Conservation (phyloP, 371 early-diverging fungal species). For the Mucor velutinosus region DNA sequence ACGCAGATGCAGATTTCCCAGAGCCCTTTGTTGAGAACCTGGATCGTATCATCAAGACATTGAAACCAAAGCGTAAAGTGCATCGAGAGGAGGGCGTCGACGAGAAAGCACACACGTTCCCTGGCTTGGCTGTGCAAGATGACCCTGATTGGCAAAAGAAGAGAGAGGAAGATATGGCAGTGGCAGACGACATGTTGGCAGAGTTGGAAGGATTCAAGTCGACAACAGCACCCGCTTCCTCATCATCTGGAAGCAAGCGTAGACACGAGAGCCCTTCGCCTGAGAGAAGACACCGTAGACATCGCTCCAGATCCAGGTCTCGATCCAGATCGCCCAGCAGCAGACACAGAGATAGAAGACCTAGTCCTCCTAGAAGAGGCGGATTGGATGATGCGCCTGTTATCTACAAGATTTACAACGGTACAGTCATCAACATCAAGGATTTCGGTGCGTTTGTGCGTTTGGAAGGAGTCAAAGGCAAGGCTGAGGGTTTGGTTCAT, state of each 20-base stretch:
- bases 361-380: constrained; percentile 22
- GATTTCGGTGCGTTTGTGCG: constrained; percentile 94
- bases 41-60: constrained; percentile 86
- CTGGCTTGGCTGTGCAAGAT: constrained; percentile 82
- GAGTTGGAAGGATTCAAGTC: constrained; percentile 56
- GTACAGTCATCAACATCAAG: constrained; percentile 74
- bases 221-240: background rate
- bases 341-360: background rate
- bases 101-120: constrained; percentile 67
- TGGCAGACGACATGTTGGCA: constrained; percentile 59
- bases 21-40: constrained; percentile 83
- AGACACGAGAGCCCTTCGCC: constrained; percentile 32
- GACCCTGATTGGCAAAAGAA: constrained; percentile 55
- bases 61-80: constrained; percentile 65
- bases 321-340: constrained; percentile 11
- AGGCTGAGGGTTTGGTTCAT: constrained; percentile 88
- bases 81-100: constrained; percentile 31
- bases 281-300: constrained; percentile 21
- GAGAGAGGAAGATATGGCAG: constrained; percentile 44
- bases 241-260: constrained; percentile 14
- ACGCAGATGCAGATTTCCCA: constrained; percentile 82
- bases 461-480: constrained; percentile 75
- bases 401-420: constrained; percentile 89
- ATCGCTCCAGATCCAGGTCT: constrained; percentile 17
- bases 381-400: constrained; percentile 76